These are phyloP conservation scores for Hymenoscyphus repandus DNA, from an alignment of 2,329 filamentous ascomycete genomes.

Conservation along the genomic window DNA sequence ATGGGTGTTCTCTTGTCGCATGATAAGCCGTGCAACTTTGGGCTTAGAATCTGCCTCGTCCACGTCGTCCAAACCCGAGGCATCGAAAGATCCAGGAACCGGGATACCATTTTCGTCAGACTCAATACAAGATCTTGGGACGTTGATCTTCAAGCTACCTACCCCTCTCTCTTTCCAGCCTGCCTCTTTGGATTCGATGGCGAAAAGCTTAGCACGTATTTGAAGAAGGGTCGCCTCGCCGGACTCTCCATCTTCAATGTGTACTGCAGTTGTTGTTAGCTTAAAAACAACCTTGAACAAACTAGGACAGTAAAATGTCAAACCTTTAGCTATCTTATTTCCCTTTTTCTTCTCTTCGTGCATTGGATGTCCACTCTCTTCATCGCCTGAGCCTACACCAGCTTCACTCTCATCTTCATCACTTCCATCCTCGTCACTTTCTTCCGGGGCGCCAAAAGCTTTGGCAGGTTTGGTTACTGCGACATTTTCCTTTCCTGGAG, in stretches of 20 bases:
- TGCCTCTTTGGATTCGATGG: constrained; percentile 56
- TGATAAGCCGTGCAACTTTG: constrained; percentile 65
- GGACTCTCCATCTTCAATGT: constrained; percentile 81
- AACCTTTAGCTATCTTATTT: constrained; percentile 63
- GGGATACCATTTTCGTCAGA: constrained; percentile 41
- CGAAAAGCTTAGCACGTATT: constrained; percentile 79
- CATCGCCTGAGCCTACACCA: constrained; percentile 38
- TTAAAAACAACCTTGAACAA: too few relatives aligned
- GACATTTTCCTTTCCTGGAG: constrained; percentile 45
- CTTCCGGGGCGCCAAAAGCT: constrained; percentile 72
- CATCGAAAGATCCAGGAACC: constrained; percentile 47
- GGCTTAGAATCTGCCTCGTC: constrained; percentile 28
- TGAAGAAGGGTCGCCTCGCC: constrained; percentile 71
- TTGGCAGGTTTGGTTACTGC: constrained; percentile 56
- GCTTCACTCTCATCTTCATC: constrained; percentile 38
- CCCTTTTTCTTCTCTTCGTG: constrained; percentile 58
- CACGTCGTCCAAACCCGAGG: constrained; percentile 44
- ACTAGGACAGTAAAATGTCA: constrained; percentile 29
- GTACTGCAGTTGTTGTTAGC: constrained; percentile 41
- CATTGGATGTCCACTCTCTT: constrained; percentile 42
- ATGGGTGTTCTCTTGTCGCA: constrained; percentile 86
- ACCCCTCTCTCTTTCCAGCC: constrained; percentile 86
- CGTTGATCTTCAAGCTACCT: constrained; percentile 81
- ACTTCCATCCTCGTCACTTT: constrained; percentile 51
- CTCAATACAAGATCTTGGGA: constrained; percentile 51